Evolutionary conservation across 768 basidiomycete species (phyloP).

Genomic region (Boletus rubropictus): DNA sequence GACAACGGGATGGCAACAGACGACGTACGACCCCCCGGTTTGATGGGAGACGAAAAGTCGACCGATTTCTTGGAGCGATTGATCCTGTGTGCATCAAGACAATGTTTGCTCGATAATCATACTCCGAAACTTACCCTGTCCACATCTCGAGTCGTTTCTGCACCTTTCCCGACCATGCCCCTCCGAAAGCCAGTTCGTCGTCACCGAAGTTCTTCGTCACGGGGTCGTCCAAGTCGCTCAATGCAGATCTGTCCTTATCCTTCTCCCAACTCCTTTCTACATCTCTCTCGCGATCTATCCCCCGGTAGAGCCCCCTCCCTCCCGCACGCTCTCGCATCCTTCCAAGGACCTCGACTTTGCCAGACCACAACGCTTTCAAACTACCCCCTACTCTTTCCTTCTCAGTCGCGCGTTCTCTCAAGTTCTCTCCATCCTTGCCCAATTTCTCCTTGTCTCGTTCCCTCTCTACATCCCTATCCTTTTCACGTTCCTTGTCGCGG

Average conservation of each 20-base stretch:
- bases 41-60: conserved; percentile 24
- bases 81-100: conserved; percentile 22
- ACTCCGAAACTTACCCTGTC: conserved; percentile 37
- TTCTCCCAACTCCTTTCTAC: conserved; percentile 23
- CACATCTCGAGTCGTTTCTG: conserved; percentile 46
- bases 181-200: conserved; percentile 31
- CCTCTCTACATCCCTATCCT: conserved; percentile 31
- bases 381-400: conserved; percentile 32
- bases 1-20: conserved; percentile 29
- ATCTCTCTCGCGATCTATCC: conserved; percentile 26
- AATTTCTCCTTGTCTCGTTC: conserved; percentile 34
- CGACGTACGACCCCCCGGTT: conserved; percentile 20
- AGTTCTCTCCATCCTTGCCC: conserved; percentile 33
- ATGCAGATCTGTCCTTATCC: conserved; percentile 22
- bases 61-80: conserved; percentile 32
- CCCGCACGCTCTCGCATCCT: conserved; percentile 29
- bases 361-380: conserved; percentile 31
- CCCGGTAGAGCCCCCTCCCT: conserved; percentile 12
- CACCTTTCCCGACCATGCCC: conserved; percentile 38
- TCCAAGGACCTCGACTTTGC: conserved; percentile 24
- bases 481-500: conserved; percentile 28
- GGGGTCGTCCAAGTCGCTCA: conserved; percentile 29
- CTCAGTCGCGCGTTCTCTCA: conserved; percentile 29
- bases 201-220: conserved; percentile 23
- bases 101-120: neutral